These are phyloP conservation scores for Yueomyces sinensis DNA, from an alignment of 805 yeast genomes.

Conservation along the genomic window DNA sequence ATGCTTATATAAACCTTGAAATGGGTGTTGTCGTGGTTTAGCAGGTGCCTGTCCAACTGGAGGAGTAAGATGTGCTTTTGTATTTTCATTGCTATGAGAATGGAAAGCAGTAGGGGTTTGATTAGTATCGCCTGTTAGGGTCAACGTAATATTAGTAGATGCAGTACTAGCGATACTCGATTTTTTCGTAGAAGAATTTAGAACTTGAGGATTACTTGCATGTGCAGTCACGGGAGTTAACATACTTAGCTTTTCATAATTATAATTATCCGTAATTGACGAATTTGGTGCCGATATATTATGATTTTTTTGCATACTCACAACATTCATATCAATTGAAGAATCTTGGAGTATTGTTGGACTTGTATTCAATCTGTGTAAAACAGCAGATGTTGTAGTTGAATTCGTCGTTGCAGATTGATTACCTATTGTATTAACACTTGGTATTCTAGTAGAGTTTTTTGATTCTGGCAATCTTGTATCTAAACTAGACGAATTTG, in stretches of 20 bases:
- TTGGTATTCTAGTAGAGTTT: too few relatives aligned
- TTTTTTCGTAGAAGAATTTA: neutral
- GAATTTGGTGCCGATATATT: too few relatives aligned
- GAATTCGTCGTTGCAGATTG: too few relatives aligned
- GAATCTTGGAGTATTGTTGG: too few relatives aligned
- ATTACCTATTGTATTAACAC: too few relatives aligned
- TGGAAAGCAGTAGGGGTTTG: neutral
- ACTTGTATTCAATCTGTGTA: too few relatives aligned
- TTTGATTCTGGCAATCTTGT: too few relatives aligned
- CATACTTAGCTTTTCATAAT: neutral
- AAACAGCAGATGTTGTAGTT: too few relatives aligned
- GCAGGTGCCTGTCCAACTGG: neutral
- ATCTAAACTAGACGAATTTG: too few relatives aligned
- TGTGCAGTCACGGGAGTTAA: neutral
- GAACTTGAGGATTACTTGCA: neutral
- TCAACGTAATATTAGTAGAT: neutral
- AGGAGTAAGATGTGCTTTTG: neutral
- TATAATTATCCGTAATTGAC: too few relatives aligned
- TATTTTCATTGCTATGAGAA: neutral
- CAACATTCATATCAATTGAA: too few relatives aligned
- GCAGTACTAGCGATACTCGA: neutral
- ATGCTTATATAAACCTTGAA: neutral
- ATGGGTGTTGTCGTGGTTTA: neutral
- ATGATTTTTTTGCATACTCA: too few relatives aligned
- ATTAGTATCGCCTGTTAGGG: neutral